Evolutionary conservation across 805 yeast species (phyloP), one percentile per base, ranked within the genome.

Genomic region (Candida maltosa): DNA sequence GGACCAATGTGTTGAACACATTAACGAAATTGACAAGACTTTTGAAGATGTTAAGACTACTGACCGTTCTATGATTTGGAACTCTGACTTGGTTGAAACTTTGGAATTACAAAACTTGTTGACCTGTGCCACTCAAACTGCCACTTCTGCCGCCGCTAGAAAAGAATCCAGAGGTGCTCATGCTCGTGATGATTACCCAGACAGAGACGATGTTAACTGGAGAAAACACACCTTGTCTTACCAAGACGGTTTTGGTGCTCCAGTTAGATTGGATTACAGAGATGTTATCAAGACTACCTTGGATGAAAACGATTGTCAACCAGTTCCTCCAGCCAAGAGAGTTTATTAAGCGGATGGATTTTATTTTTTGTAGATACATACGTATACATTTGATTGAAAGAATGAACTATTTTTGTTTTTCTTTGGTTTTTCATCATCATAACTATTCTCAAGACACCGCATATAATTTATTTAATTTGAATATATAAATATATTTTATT

Each of bases 91-190:
- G 59, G 95, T 91, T 37, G 98, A 93, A 73, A 86, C 97, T 38
- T 74, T 93, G 51, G 98, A 93, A 69, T 76, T 93, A 62, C 96
- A 89, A 69, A 93, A 93, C 81, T 76, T 93, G 75, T 76, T 93
- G 63, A 89, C 97, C 35, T 88, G 97, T 75, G 98, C 98, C 43
- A 80, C 83, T 46, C 98, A 93, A 75, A 89, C 97, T 35, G 97
- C 97, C 23, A 71, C 70, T 48, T 78, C 95, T 44, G 98, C 98
- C 34, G 89, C 93, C 44, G 95, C 87, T 38, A 87, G 98, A 76
- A 83, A 75, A 57, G 98, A 91, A 73, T 88, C 97, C 25, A 87
- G 98, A 75, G 98, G 98, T 73, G 98, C 98, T 34, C 98, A 93
- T 60, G 97, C 98, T 41, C 85, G 97, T 75, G 98, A 93, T 68